These are phyloP conservation scores for Podaxis mareebaensis DNA, from an alignment of 768 basidiomycete genomes.

Conservation along the genomic window DNA sequence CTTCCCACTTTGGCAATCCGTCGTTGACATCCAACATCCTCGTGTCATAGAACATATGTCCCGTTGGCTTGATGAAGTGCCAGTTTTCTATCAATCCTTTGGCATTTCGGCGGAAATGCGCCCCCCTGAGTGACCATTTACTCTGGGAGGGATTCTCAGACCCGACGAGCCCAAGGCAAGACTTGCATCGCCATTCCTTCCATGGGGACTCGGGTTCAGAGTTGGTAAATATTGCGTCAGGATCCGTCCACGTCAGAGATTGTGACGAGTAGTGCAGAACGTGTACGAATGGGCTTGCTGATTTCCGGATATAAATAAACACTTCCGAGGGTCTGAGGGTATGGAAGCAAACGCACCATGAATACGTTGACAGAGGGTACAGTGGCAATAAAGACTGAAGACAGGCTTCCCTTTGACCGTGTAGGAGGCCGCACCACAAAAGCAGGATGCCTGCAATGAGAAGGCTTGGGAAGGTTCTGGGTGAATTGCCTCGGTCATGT, in stretches of 20 bases:
- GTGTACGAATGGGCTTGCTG: neutral
- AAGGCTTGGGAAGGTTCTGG: neutral
- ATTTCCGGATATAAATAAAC: neutral
- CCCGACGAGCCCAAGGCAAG: neutral
- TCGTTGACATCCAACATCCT: slow-evolving; percentile 59
- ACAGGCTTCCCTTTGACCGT: neutral
- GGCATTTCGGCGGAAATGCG: neutral
- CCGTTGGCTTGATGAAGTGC: slow-evolving; percentile 62
- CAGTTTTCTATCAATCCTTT: slow-evolving; percentile 37
- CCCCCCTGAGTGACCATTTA: neutral
- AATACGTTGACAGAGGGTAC: neutral
- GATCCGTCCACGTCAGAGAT: neutral
- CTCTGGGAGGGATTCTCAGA: neutral
- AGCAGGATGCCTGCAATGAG: neutral
- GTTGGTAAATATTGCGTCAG: neutral
- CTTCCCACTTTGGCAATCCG: slow-evolving; percentile 61
- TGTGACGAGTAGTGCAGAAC: neutral
- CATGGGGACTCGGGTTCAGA: neutral
- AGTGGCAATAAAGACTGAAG: neutral
- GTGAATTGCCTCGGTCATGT: neutral
- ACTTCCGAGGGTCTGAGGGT: too few species aligned
- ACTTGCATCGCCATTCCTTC: slow-evolving; percentile 7
- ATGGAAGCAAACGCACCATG: neutral
- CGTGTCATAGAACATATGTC: slow-evolving; percentile 67
- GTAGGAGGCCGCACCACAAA: neutral